Evolutionary conservation across 2,329 filamentous ascomycete species (phyloP).

Genomic region (Magnaporthiopsis rhizophila): DNA sequence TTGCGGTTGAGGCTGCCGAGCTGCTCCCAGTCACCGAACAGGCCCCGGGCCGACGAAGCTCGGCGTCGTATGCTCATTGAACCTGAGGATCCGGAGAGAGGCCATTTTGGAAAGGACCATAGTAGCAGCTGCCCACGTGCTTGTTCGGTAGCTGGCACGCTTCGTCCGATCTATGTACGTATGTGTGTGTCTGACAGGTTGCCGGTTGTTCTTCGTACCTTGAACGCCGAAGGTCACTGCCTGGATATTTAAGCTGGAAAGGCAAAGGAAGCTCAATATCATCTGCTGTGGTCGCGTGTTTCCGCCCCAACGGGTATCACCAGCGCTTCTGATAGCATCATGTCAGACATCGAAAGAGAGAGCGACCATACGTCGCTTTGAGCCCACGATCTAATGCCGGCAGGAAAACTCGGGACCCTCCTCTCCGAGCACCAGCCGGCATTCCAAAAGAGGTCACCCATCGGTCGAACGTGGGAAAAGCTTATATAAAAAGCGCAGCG

Average conservation of each 20-base stretch:
- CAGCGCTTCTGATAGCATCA: not conserved
- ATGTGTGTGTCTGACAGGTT: too few relatives aligned
- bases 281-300: too few relatives aligned
- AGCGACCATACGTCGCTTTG: not conserved
- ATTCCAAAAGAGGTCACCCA: not conserved
- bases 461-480: not conserved
- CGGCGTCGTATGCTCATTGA: conserved; percentile 7
- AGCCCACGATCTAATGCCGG: not conserved
- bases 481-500: not conserved
- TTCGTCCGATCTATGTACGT: not conserved
- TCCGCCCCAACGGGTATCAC: too few relatives aligned
- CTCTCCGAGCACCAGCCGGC: not conserved
- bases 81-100: not conserved
- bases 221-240: not conserved
- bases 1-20: conserved; percentile 53
- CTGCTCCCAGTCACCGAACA: conserved; percentile 49
- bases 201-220: not conserved
- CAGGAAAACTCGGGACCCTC: not conserved
- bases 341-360: not conserved
- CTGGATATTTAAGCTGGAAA: too few relatives aligned
- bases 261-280: too few relatives aligned
- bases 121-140: not conserved
- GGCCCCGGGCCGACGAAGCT: conserved; percentile 31
- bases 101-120: not conserved
- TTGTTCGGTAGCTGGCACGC: not conserved